A percentile compares a stretch with the other conserved stretches of the same genome.
These are phyloP conservation scores for Drechslera avenae DNA, from an alignment of 2,329 filamentous ascomycete species.

Conservation along the genomic window DNA sequence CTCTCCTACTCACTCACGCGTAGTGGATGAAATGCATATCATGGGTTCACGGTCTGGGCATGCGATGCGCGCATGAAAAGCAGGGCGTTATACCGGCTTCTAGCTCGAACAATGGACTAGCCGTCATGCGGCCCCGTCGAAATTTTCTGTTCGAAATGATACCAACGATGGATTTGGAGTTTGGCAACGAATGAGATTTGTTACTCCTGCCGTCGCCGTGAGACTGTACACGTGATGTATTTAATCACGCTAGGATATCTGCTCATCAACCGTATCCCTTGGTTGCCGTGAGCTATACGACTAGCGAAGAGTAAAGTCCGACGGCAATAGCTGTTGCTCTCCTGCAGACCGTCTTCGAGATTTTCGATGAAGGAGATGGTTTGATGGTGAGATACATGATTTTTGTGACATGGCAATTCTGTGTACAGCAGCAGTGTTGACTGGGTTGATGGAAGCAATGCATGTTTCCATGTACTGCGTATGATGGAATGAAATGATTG, in stretches of 20 bases:
- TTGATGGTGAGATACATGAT: slow-evolving; percentile 80
- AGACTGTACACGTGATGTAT: slow-evolving; percentile 23
- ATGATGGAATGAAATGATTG: too few relatives aligned
- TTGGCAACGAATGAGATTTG: slow-evolving; percentile 31
- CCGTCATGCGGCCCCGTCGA: slow-evolving; percentile 42
- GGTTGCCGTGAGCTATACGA: slow-evolving; percentile 86
- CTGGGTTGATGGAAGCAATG: too few relatives aligned
- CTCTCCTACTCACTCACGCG: slow-evolving; percentile 40
- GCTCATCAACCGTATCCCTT: slow-evolving; percentile 74
- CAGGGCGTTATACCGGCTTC: slow-evolving; percentile 46
- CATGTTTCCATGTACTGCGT: too few relatives aligned
- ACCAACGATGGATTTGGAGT: slow-evolving; percentile 33
- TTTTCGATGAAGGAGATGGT: slow-evolving; percentile 69
- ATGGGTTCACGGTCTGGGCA: slow-evolving; percentile 44
- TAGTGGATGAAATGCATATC: slow-evolving; percentile 49
- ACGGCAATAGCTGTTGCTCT: slow-evolving; percentile 64
- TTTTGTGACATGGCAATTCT: too few relatives aligned
- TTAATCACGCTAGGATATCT: slow-evolving; percentile 77
- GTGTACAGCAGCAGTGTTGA: too few relatives aligned
- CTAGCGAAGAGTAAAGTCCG: slow-evolving; percentile 78
- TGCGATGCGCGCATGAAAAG: slow-evolving; percentile 44
- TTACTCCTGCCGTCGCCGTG: slow-evolving; percentile 34
- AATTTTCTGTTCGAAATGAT: slow-evolving; percentile 40
- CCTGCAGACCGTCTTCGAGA: slow-evolving; percentile 79
- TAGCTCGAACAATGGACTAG: slow-evolving; percentile 47